Evolutionary conservation across 768 basidiomycete genomes (phyloP).

Genomic region (Lyophyllum atratum): DNA sequence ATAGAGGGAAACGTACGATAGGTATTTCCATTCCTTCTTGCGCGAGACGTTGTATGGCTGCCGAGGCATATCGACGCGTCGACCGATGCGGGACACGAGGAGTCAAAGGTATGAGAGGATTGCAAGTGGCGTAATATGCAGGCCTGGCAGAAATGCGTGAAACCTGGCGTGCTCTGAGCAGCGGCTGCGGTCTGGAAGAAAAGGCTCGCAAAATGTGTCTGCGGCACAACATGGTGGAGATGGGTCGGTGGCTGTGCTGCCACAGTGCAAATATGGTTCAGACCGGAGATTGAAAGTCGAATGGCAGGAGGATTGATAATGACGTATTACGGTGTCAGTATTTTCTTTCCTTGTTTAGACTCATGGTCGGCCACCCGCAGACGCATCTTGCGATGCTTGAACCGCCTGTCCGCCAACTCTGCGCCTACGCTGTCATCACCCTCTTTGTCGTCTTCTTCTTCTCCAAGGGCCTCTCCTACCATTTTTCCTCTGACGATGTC

Average conservation of each 20-base stretch:
- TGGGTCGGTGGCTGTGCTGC: slow-evolving; percentile 8
- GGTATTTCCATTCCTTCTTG: background rate
- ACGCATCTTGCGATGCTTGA: slow-evolving; percentile 10
- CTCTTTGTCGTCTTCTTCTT: slow-evolving; percentile 48
- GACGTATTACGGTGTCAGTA: no score
- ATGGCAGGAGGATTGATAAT: no score
- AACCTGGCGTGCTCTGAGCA: background rate
- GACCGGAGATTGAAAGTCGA: no score
- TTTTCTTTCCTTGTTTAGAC: background rate
- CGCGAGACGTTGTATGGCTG: background rate
- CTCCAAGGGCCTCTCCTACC: slow-evolving; percentile 30
- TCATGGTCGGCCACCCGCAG: slow-evolving; percentile 16
- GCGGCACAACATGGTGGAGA: slow-evolving; percentile 4
- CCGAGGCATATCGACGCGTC: background rate
- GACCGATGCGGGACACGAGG: background rate
- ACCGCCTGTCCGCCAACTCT: slow-evolving; percentile 19
- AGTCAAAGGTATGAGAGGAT: no score
- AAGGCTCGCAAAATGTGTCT: slow-evolving; percentile 3
- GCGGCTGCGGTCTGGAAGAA: background rate
- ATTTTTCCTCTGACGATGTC: background rate
- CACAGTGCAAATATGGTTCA: no score
- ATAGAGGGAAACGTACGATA: slow-evolving; percentile 3
- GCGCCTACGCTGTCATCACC: slow-evolving; percentile 37
- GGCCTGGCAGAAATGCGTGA: background rate
- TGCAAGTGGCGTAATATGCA: background rate